A percentile compares a stretch with the other conserved stretches of the same genome.
phyloP scores from a whole-genome alignment of 768 basidiomycete genomes.

The Trametes sanguinea region DNA sequence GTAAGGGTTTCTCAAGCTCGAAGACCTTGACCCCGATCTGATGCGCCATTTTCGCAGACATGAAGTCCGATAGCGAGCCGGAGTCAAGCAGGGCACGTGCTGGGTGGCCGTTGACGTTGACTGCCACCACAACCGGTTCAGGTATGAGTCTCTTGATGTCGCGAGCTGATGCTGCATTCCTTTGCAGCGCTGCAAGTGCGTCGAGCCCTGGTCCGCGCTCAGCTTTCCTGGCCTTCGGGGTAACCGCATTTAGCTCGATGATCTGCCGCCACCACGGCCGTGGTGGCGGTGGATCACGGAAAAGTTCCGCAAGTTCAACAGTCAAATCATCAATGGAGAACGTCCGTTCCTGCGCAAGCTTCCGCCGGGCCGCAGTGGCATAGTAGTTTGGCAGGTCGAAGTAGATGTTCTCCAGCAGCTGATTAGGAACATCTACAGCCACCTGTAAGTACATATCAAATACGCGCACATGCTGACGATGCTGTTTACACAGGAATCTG shows the following conservation, averaged over 20 bases:
- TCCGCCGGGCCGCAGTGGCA: not conserved
- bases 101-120: slow-evolving; percentile 25
- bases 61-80: slow-evolving; percentile 36
- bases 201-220: not conserved
- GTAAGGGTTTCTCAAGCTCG: slow-evolving; percentile 29
- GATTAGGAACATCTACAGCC: not conserved
- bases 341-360: not conserved
- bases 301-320: not conserved
- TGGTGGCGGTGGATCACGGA: not conserved
- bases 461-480: not conserved
- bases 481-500: not conserved
- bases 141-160: slow-evolving; percentile 21
- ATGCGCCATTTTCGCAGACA: slow-evolving; percentile 32
- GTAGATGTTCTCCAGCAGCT: not conserved
- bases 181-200: slow-evolving; percentile 2
- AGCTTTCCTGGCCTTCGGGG: not conserved
- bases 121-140: slow-evolving; percentile 10
- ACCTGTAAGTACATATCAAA: not conserved
- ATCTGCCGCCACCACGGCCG: not conserved
- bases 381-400: slow-evolving; percentile 15
- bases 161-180: slow-evolving; percentile 1
- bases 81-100: slow-evolving; percentile 27
- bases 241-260: slow-evolving; percentile 1
- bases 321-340: slow-evolving; percentile 1
- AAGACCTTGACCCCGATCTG: slow-evolving; percentile 24